Conservation (phyloP, 2,329 filamentous ascomycete species). For the Cercospora brassicicola region DNA sequence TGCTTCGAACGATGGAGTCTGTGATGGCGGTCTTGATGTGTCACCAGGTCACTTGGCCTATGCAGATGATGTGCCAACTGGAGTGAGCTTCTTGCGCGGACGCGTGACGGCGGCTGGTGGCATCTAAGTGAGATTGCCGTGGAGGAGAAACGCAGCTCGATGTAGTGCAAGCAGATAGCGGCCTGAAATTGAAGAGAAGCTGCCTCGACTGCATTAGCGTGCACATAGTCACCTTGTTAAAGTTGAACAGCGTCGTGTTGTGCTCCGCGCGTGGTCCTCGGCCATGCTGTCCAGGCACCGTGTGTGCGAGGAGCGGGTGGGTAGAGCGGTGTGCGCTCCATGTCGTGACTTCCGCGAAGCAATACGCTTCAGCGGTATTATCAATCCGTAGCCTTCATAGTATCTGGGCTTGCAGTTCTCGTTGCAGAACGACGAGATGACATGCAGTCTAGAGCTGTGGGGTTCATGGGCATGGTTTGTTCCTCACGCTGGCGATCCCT, state of each 20-base stretch:
- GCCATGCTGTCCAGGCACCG: not conserved
- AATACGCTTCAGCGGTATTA: not conserved
- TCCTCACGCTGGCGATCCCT: too few species aligned
- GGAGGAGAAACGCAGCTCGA: not conserved
- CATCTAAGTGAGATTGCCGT: not conserved
- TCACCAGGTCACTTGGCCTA: slow-evolving; percentile 3
- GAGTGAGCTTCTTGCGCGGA: slow-evolving; percentile 3
- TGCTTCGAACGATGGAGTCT: slow-evolving; percentile 8
- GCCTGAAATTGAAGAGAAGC: not conserved
- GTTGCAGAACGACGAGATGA: not conserved
- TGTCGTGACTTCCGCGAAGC: not conserved
- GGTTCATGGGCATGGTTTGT: not conserved
- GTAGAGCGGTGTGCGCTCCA: not conserved
- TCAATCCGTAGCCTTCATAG: not conserved
- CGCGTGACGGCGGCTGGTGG: slow-evolving; percentile 1
- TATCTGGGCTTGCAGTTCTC: not conserved
- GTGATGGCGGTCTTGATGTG: slow-evolving; percentile 1
- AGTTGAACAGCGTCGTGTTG: not conserved
- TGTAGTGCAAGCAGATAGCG: not conserved
- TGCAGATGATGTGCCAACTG: not conserved
- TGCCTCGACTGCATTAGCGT: not conserved
- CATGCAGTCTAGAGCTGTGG: not conserved
- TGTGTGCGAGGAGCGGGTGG: not conserved
- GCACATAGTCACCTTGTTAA: not conserved
- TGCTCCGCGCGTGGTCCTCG: not conserved